Evolutionary conservation across 768 basidiomycete genomes (phyloP), one percentile per base, ranked within the genome.

Genomic region (Chalciporus piperatus): DNA sequence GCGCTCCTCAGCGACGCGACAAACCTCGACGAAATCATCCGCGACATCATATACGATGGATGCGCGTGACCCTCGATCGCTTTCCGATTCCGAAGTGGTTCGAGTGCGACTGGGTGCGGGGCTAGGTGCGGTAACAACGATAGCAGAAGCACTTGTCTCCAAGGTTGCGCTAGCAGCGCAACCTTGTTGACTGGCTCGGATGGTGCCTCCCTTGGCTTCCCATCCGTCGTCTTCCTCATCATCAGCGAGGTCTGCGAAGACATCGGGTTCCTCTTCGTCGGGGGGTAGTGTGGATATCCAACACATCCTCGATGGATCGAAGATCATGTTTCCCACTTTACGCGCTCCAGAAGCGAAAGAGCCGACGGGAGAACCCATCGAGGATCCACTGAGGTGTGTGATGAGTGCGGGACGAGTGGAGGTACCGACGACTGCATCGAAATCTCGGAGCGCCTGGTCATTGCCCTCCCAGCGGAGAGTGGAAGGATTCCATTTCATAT

Each of bases 281-380:
- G 88, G 85, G 6, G 85, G 78, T 37, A 92, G 69, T 52, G 84
- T 84, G 50, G 91, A 90, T 70, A 98, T 81, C 93, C 93, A 98
- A 64, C 92, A 91, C 94, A 98, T 98, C 22, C 84, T 84, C 39
- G 81, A 64, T 1, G 97, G 95, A 72, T 99, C 95, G 63, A 99
- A 98, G 33, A 92, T 83, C 96, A 99, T 99, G 75, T 94, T 92
- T 41, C 97, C 97, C 17, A 98, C 96, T 68, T 93, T 85, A 51
- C 92, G 83, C 33, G 92, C 87, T 45, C 89, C 89, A 48, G 84
- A 78, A 28, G 84, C 77, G 62, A 89, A 83, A 25, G 87, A 82
- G 41, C 85, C 81, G 25, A 84, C 80, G 30, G 88, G 89, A 13
- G 89, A 90, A 37, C 87, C 87, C 20, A 90, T 78, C 2, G 87